Base-by-base conservation (phyloP, 2,329 filamentous ascomycete genomes). In the Trichoderma sp. region DNA sequence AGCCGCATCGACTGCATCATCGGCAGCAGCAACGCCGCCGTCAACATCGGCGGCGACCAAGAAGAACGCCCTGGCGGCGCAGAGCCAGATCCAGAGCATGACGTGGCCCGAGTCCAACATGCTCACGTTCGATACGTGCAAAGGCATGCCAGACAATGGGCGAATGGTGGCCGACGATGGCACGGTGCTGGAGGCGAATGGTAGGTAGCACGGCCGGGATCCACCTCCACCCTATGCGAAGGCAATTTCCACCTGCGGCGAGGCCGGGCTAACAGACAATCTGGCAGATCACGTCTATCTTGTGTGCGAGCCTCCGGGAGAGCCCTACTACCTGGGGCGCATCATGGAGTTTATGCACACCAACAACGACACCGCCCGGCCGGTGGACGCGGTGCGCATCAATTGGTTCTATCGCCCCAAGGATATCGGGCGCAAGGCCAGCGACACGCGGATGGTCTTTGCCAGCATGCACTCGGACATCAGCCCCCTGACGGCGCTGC, bases 351-450 rank as follows among this genome's bases (percentile, higher is more conserved):
- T 98, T 78, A 83, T 97, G 74, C 93, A 97, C 76, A 82, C 86
- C 75, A 89, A 94, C 74, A 93, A 94, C 76, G 87, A 94, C 77
- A 81, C 84, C 39, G 85, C 84, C 65, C 87, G 89, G 68, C 90
- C 91, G 1, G 89, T 99, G 71, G 94, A 97, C 76, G 89, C 92
- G 50, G 80, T 99, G 74, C 90, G 94, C 73, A 92, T 98, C 76
- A 99, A 99, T 81, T 99, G 95, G 95, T 97, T 94, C 80, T 98
- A 98, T 79, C 89, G 95, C 48, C 94, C 95, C 67, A 93, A 95
- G 79, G 95, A 99, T 80, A 97, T 98, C 76, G 92, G 92, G 72
- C 92, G 94, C 73, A 95, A 94, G 81, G 90, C 92, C 73, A 90
- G 92, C 78, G 95, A 99, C 83, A 94, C 92, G 69, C 91, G 95